Evolutionary conservation across 176 grass and related monocot genomes (phyloP), one percentile per base, ranked within the genome.

Genomic region (Eragrostis nindensis): DNA sequence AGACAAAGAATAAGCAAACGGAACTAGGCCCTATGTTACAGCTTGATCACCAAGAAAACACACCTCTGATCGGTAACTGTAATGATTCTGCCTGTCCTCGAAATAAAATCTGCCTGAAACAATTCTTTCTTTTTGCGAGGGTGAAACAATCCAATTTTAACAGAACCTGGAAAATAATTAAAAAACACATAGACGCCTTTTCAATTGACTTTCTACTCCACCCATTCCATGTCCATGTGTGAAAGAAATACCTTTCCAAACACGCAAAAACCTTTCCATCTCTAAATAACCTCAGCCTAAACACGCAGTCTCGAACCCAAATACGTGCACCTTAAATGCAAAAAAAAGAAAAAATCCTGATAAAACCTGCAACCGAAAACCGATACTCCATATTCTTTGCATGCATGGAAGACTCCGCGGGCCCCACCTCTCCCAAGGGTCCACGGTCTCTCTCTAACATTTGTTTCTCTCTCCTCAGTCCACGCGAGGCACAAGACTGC

Each of bases 361-460:
- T 21, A 56, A 42, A n/a, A 11, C 57, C 5, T 26, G 59, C 24
- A 27, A 29, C 11, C 5, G 3, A 62, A 62, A 62, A 61, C 10
- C 0, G 11, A 26, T 25, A 13, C 22, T 52, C 48, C 29, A 21
- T 48, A 70, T 75, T 85, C 69, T 85, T 83, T 92, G 84, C 56
- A 72, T 74, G 48, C 12, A 57, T 78, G 76, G 54, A 32, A 2
- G 50, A 43, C 4, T 7, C 11, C 14, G 2, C 36, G 55, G 68
- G n/a, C 18, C 45, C 62, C 30, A 30, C 59, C 24, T 36, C 32
- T 36, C 32, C 32, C 46, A 13, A 15, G 19, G 5, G 1, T 17
- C 16, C 62, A 15, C 17, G 48, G 9, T 25, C 76, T 62, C 76
- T 47, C 22, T 56, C 69, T 64, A 8, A 61, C 11, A 14, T 12